Evolutionary conservation across 148 eudicot species (phyloP).

Genomic region (Nyssa sinensis): DNA sequence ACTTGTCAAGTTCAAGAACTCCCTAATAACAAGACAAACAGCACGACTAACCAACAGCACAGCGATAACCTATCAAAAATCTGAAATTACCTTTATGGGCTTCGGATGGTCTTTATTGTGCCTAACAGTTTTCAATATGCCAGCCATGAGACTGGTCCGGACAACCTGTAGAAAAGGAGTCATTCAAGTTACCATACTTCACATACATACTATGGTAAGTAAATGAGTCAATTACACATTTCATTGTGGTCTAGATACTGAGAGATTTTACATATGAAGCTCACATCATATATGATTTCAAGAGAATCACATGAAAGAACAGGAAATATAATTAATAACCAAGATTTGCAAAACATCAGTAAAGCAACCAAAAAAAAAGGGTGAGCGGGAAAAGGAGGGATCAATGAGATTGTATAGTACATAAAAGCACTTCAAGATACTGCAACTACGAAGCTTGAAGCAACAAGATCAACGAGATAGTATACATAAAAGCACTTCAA

Average conservation of each 20-base stretch:
- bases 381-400: too few species aligned
- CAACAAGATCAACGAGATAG: too few species aligned
- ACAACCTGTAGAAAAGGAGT: conserved; percentile 55
- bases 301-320: background rate
- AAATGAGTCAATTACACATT: background rate
- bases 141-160: conserved; percentile 87
- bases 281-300: background rate
- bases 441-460: too few species aligned
- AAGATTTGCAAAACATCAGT: background rate
- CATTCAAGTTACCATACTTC: background rate
- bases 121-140: conserved; percentile 74
- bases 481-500: too few species aligned
- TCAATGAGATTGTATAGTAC: too few species aligned
- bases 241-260: background rate
- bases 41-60: background rate
- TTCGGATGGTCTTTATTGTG: conserved; percentile 95
- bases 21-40: conserved; percentile 2
- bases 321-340: background rate
- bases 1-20: too few species aligned
- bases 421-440: too few species aligned
- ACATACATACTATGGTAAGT: background rate
- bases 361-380: too few species aligned
- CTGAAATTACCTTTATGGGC: conserved; percentile 82
- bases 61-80: background rate
- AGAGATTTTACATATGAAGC: background rate